Base-by-base conservation (phyloP, 1,284 basidiomycete genomes). In the Cystobasidium sp. region DNA sequence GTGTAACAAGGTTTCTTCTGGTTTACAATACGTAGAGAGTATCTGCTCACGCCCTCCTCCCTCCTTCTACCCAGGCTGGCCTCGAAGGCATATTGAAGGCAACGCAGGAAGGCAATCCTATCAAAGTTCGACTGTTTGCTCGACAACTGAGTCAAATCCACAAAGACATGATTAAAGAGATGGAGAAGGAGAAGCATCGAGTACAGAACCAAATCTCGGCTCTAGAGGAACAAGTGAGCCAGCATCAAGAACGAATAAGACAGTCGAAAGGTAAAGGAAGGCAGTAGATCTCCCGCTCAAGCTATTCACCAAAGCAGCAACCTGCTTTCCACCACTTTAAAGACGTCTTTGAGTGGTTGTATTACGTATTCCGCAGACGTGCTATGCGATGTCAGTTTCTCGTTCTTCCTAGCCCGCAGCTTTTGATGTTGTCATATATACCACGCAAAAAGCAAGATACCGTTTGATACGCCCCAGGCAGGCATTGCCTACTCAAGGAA, bases 101-200 rank as follows among this genome's bases (percentile, higher is more conserved):
- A 14, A 66, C 64, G 14, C 64, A 66, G 53, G 64, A 66, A 43
- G 64, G 64, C 47, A 66, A 66, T 22, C 41, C 64, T 22, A 66
- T 66, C 47, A 66, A 66, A 66, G 64, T 66, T 20, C 64, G 64
- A 41, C 46, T 66, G 39, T 66, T 66, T n/a, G 64, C 64, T 18
- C 47, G 64, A 6, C 64, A 66, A 44, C 43, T 66, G 53, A 66
- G 64, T 22, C 64, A 66, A 41, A 66, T 66, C 6, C 64, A 66
- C 39, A 66, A 66, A 47, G 64, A 66, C 37, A 66, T 66, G 64
- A 66, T 66, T 47, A 66, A 66, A 66, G 64, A 66, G 22, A 66
- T 66, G 64, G 64, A 66, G 20, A 66, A 66, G 31, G 64, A 66
- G 46, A 66, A 66, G 44, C 64, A 66, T 41, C 46, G 64, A 39